A percentile compares a stretch with the other conserved stretches of the same genome.
phyloP scores from a whole-genome alignment of 148 eudicot species.

The Fagopyrum homotropicum region DNA sequence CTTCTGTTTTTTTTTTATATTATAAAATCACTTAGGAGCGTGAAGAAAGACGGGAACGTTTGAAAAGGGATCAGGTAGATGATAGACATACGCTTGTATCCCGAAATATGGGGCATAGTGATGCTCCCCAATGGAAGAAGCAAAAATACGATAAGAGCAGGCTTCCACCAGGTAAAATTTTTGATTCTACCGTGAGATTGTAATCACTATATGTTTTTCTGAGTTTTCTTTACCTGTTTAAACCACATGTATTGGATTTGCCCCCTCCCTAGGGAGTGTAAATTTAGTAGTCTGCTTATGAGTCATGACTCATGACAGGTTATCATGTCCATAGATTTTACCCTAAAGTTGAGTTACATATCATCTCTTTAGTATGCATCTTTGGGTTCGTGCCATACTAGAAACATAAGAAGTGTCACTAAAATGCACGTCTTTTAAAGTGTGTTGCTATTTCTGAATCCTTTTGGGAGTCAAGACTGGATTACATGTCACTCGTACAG shows the following conservation, averaged over 20 bases:
- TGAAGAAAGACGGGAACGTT: constrained; percentile 70
- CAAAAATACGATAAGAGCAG: constrained; percentile 46
- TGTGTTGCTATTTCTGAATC: background rate
- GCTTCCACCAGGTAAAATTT: constrained; percentile 77
- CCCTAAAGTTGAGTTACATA: too few species aligned
- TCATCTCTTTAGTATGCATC: background rate
- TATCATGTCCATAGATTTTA: too few species aligned
- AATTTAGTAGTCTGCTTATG: background rate
- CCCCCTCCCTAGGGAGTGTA: background rate
- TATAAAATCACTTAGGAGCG: constrained; percentile 60
- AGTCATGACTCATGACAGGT: too few species aligned
- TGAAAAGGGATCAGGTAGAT: constrained; percentile 65
- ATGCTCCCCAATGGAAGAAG: constrained; percentile 42
- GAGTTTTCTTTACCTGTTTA: background rate
- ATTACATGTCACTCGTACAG: background rate
- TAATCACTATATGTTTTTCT: background rate
- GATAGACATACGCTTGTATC: constrained; percentile 52
- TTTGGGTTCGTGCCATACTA: background rate
- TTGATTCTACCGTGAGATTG: background rate
- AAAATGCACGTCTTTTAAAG: background rate
- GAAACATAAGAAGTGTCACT: background rate
- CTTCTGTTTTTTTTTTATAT: background rate
- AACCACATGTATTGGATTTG: background rate
- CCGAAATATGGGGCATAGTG: constrained; percentile 40
- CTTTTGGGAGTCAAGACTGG: background rate